These are phyloP conservation scores for Reticulascus tulasneorum DNA, from an alignment of 2,329 filamentous ascomycete species.

Conservation along the genomic window DNA sequence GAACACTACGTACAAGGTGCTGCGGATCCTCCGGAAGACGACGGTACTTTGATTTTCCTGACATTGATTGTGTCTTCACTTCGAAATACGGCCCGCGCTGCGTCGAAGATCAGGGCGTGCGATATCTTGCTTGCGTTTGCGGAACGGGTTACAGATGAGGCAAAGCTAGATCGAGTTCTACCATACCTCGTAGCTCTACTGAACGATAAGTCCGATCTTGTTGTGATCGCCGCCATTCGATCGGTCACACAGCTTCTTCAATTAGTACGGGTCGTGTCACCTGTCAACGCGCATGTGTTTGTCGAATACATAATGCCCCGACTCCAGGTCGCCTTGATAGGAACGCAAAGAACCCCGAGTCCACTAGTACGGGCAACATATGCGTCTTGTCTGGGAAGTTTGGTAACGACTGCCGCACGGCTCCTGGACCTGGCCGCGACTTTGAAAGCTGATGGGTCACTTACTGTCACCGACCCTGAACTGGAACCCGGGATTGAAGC, in stretches of 20 bases:
- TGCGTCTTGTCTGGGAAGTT: slow-evolving; percentile 83
- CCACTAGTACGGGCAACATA: slow-evolving; percentile 83
- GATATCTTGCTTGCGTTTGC: slow-evolving; percentile 90
- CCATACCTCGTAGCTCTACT: slow-evolving; percentile 84
- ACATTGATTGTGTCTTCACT: slow-evolving; percentile 85
- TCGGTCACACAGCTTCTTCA: slow-evolving; percentile 85
- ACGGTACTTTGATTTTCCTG: slow-evolving; percentile 89
- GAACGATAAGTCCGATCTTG: slow-evolving; percentile 76
- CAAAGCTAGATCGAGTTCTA: slow-evolving; percentile 87
- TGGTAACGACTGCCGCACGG: slow-evolving; percentile 78
- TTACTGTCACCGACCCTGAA: slow-evolving; percentile 74
- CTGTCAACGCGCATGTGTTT: slow-evolving; percentile 66
- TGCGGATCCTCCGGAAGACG: slow-evolving; percentile 64
- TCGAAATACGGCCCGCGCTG: slow-evolving; percentile 81
- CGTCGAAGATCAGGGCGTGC: slow-evolving; percentile 83
- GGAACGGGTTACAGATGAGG: slow-evolving; percentile 88
- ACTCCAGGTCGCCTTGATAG: slow-evolving; percentile 51
- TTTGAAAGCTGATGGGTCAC: slow-evolving; percentile 75
- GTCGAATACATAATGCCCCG: slow-evolving; percentile 65
- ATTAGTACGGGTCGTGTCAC: slow-evolving; percentile 82
- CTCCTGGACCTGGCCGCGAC: slow-evolving; percentile 92
- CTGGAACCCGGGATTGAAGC: slow-evolving; percentile 67
- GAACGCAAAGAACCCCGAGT: slow-evolving; percentile 49
- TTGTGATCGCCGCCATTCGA: slow-evolving; percentile 79
- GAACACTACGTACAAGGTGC: slow-evolving; percentile 63